Evolutionary conservation across 331 rosid genomes (phyloP).

Genomic region (Quercus phellos): DNA sequence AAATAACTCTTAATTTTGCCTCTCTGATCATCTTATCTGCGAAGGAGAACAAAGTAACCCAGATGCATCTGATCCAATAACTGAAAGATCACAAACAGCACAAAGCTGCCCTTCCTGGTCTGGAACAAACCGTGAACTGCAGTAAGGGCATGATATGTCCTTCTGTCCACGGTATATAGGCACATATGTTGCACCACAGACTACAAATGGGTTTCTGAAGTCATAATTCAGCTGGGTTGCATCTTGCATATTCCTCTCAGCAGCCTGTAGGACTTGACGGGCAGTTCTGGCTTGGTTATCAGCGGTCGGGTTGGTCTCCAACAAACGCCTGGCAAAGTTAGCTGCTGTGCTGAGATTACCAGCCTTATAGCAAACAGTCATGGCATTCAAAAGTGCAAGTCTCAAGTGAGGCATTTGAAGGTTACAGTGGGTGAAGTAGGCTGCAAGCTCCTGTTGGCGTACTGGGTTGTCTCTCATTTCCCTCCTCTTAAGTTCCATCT

Average conservation of each 20-base stretch:
- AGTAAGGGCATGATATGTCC: constrained; percentile 77
- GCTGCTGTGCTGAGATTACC: constrained; percentile 83
- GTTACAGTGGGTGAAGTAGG: constrained; percentile 94
- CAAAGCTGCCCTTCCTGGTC: constrained; percentile 80
- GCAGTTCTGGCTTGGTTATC: constrained; percentile 85
- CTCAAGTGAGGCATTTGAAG: constrained; percentile 89
- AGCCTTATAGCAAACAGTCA: constrained; percentile 76
- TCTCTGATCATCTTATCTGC: constrained; percentile 62
- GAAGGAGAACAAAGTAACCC: constrained; percentile 85
- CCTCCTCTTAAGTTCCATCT: constrained; percentile 89
- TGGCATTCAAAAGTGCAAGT: constrained; percentile 76
- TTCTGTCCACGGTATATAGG: constrained; percentile 94
- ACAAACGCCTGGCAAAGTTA: constrained; percentile 77
- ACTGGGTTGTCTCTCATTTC: constrained; percentile 64
- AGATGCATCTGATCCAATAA: constrained; percentile 82
- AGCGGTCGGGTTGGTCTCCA: constrained; percentile 76
- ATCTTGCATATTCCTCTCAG: constrained; percentile 86
- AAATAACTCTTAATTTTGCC: constrained; percentile 13
- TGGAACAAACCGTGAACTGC: constrained; percentile 78
- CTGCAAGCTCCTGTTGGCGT: constrained; percentile 91
- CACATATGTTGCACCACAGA: constrained; percentile 79
- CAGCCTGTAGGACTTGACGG: constrained; percentile 85
- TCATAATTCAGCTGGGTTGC: constrained; percentile 66
- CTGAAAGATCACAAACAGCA: constrained; percentile 77
- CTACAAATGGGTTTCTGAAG: constrained; percentile 84